Percentiles rank a stretch among this genome's conserved stretches.
Evolutionary conservation across 2,329 filamentous ascomycete genomes (phyloP).

Genomic region (Colletotrichum orbiculare): DNA sequence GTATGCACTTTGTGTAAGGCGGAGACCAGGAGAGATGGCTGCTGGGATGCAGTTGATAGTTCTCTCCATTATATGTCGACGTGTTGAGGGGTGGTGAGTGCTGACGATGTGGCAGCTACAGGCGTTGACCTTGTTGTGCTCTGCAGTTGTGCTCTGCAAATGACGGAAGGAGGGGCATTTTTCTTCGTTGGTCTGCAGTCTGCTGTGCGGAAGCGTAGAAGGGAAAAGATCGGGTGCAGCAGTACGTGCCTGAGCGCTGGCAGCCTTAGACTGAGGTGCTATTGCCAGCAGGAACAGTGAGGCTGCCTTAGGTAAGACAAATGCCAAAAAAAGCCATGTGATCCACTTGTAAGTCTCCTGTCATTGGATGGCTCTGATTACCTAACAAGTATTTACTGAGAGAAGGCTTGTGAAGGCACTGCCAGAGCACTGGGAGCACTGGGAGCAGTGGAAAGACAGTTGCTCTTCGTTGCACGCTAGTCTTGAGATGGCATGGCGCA

Average conservation of each 20-base stretch:
- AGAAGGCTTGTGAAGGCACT: too few relatives aligned
- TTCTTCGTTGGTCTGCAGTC: too few relatives aligned
- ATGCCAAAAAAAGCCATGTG: conserved; percentile 24
- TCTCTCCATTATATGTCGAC: neutral
- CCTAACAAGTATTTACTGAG: neutral
- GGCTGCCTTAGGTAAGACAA: neutral
- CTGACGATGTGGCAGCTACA: neutral
- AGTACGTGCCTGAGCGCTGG: neutral
- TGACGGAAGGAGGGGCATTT: conserved; percentile 15
- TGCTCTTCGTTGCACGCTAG: conserved; percentile 37
- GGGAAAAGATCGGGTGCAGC: neutral
- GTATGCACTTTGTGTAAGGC: conserved; percentile 7
- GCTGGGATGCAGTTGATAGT: neutral
- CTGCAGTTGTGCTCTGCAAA: neutral
- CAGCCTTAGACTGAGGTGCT: too few relatives aligned
- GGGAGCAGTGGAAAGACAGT: conserved; percentile 16
- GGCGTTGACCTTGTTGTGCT: conserved; percentile 12
- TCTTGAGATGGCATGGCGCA: conserved; percentile 16
- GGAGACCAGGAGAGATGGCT: neutral
- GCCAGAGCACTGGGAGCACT: too few relatives aligned
- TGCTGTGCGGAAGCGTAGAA: neutral
- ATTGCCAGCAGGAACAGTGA: neutral
- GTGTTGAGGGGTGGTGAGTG: neutral
- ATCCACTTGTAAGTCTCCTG: conserved; percentile 1
- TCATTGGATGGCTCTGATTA: conserved; percentile 25